phyloP scores from a whole-genome alignment of 2,329 filamentous ascomycete species.

The Colletotrichum kahawae region DNA sequence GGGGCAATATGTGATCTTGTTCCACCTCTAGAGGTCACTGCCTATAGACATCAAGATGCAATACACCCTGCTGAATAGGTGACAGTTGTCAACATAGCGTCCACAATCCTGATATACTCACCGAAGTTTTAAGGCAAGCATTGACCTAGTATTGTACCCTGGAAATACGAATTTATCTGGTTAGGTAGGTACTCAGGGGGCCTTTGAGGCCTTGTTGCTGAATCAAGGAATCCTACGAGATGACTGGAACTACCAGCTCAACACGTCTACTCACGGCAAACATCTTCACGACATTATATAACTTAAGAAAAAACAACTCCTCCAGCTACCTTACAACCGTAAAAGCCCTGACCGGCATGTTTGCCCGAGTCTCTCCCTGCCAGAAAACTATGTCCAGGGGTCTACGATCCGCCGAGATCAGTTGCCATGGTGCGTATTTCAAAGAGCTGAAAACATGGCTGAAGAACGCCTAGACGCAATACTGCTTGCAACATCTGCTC shows the following conservation, averaged over 20 bases:
- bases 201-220: not conserved
- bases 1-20: not conserved
- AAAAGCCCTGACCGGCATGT: too few relatives aligned
- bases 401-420: not conserved
- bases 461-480: not conserved
- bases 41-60: too few relatives aligned
- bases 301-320: too few relatives aligned
- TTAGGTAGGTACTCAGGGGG: rapidly evolving
- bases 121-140: not conserved
- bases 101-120: not conserved
- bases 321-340: too few relatives aligned
- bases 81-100: not conserved
- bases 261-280: too few relatives aligned
- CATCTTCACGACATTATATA: too few relatives aligned
- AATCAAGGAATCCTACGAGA: too few relatives aligned
- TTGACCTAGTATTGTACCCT: too few relatives aligned
- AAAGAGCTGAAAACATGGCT: not conserved
- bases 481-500: not conserved
- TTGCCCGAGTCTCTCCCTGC: not conserved
- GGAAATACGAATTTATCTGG: not conserved
- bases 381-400: not conserved
- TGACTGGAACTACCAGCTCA: too few relatives aligned
- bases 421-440: not conserved
- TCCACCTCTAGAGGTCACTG: too few relatives aligned
- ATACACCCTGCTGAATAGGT: too few relatives aligned